Evolutionary conservation across 139 green algal genomes (phyloP), one percentile per base, ranked within the genome.

Genomic region (Volvox africanus): DNA sequence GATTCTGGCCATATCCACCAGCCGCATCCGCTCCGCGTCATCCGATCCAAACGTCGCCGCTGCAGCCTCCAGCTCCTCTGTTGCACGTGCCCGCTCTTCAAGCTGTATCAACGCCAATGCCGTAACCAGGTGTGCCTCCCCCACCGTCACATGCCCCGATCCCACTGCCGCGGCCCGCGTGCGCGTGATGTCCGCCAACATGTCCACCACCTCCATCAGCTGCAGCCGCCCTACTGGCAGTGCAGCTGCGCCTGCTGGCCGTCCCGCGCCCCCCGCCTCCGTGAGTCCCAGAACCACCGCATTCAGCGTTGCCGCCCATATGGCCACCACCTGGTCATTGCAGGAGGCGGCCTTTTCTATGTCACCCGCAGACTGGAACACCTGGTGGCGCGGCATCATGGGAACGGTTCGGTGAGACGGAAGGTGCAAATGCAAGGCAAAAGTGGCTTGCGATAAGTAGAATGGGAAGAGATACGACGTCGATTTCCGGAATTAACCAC

Each of bases 171-270:
- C 79, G 1, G 73, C 78, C 12, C 94, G 86, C 21, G 90, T 77
- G 28, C 90, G 85, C 12, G 75, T 88, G 17, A 96, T 96, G 89
- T 97, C 96, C 65, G 95, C 90, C 61, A 97, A 93, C 96, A 98
- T 98, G 82, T 97, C 95, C 35, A 96, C 94, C 65, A 97, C 96
- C 87, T 97, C 92, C 85, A 95, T 92, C 78, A 97, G 90, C 94
- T 97, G 95, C 81, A 95, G 83, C 73, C 91, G 91, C 6, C 93
- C 93, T 67, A 97, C 92, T 36, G 95, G 95, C 79, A 97, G 93
- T 61, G 62, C n/a, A 0, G 12, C 69, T 1, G 86, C 3, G 36
- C 24, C 68, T 21, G 55, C 21, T 9, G 21, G 65, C 65, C 65
- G 21, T 12, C 50, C 19, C 18, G 20, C 71, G 44, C 30, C 21